These are phyloP conservation scores for Scenedesmus sp. DNA, from an alignment of 163 green algal species.

Conservation along the genomic window DNA sequence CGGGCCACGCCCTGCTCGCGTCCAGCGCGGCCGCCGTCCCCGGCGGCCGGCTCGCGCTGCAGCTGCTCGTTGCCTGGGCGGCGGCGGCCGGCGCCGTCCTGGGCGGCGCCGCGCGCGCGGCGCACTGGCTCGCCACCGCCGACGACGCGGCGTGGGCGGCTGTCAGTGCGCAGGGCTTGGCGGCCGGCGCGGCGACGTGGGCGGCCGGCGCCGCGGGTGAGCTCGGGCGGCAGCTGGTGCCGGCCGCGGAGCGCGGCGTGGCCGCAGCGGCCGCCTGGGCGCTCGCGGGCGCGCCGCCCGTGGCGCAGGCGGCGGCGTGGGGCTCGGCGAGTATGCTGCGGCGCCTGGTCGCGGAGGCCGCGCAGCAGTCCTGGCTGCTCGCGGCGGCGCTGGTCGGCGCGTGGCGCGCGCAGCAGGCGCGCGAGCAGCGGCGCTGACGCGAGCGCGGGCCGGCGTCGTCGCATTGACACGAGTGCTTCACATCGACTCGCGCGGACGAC, in stretches of 20 bases:
- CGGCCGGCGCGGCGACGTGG: no score
- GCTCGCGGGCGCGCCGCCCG: not conserved
- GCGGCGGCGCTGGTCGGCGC: not conserved
- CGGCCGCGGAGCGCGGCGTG: not conserved
- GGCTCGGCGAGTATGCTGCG: constrained; percentile 20
- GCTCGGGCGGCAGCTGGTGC: not conserved
- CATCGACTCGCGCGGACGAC: not conserved
- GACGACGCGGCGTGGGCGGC: not conserved
- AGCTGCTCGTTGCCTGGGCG: no score
- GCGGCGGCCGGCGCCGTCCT: no score
- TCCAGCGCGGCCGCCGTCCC: no score
- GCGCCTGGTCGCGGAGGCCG: not conserved
- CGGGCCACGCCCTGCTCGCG: no score
- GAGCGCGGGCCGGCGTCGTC: not conserved
- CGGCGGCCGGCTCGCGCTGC: no score
- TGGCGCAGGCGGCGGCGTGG: constrained; percentile 18
- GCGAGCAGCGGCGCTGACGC: not conserved
- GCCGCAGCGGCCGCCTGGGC: not conserved
- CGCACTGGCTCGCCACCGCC: not conserved
- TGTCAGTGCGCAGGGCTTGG: not conserved
- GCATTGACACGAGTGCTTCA: not conserved
- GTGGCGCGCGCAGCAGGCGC: constrained; percentile 19
- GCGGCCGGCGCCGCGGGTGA: not conserved
- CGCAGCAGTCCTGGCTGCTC: constrained; percentile 20
- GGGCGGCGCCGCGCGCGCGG: not conserved